Evolutionary conservation across 768 basidiomycete genomes (phyloP), one percentile per base, ranked within the genome.

Genomic region (Mycena indigotica): DNA sequence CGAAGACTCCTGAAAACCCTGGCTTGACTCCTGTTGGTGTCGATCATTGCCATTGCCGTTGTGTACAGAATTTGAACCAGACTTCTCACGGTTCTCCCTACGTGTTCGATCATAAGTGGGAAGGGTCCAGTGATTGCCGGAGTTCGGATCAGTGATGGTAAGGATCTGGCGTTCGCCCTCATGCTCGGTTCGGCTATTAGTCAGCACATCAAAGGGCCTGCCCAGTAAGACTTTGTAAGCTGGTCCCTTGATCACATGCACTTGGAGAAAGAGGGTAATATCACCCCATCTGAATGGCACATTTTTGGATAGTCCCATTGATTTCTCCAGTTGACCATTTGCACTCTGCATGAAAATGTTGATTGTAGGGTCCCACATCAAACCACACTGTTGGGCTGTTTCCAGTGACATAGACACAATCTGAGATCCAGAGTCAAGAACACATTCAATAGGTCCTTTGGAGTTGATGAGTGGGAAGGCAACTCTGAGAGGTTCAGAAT

Each of bases 141-240:
- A 55, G 39, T 69, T 69, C 3, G 72, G 71, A 58, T 72, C 64
- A 4, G 46, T 61, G 1, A 73, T 32, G 0, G 67, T 69, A 2
- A 75, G 52, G 0, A 55, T 58, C 28, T 68, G 63, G 5, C 51
- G 50, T 16, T 64, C 70, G 41, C 66, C 54, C 3, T 29, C 41
- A 12, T 49, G 50, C 32, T 67, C 69, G 1, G 55, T 56, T 4
- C 50, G 45, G 25, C 66, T 70, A 8, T 46, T 52, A 2, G 69
- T 70, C 0, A 72, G 32, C 0, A 66, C 63, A 53, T 70, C 67
- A 48, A 74, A 72, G 1, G 73, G 70, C 19, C 70, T 40, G 6
- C 72, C 71, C 2, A 73, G 45, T 2, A 73, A 30, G 2, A 73
- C 64, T 8, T 61, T 55, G 46, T 73, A 73, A 0, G 71, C 63